Percentiles rank a stretch among this genome's conserved stretches.
Evolutionary conservation across 495 filamentous ascomycete genomes (phyloP).

Genomic region (Xylaria nigripes): DNA sequence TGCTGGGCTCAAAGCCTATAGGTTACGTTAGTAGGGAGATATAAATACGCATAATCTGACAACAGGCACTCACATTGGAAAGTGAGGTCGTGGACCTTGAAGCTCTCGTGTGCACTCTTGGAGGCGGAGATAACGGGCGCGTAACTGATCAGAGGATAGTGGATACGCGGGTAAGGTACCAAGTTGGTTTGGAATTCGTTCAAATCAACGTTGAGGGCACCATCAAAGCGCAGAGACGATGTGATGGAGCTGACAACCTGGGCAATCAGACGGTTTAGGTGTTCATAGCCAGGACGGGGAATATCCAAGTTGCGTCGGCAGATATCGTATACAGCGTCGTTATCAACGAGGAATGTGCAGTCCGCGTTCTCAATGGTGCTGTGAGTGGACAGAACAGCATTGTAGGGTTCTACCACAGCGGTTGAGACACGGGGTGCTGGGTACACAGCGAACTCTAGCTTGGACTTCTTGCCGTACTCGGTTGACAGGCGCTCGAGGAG

Average conservation of each 20-base stretch:
- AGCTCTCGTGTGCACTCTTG: constrained; percentile 83
- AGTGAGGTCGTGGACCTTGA: constrained; percentile 81
- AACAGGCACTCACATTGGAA: constrained; percentile 61
- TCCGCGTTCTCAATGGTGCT: constrained; percentile 91
- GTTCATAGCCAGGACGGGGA: constrained; percentile 76
- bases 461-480: constrained; percentile 91
- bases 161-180: constrained; percentile 85
- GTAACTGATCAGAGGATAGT: constrained; percentile 85
- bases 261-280: constrained; percentile 83
- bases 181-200: constrained; percentile 95
- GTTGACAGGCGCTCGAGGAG: constrained; percentile 79
- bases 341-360: constrained; percentile 88
- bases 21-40: constrained; percentile 11
- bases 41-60: background rate
- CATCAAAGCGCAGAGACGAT: constrained; percentile 81
- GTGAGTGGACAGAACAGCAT: constrained; percentile 83
- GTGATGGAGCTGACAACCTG: constrained; percentile 91
- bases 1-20: constrained; percentile 80
- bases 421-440: constrained; percentile 79
- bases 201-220: constrained; percentile 84
- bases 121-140: constrained; percentile 75
- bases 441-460: constrained; percentile 88
- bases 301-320: constrained; percentile 85
- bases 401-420: constrained; percentile 89
- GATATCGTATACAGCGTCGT: constrained; percentile 90